Base-by-base conservation (phyloP, 1,284 basidiomycete species). In the Anthracocystis panici-leucophaei region DNA sequence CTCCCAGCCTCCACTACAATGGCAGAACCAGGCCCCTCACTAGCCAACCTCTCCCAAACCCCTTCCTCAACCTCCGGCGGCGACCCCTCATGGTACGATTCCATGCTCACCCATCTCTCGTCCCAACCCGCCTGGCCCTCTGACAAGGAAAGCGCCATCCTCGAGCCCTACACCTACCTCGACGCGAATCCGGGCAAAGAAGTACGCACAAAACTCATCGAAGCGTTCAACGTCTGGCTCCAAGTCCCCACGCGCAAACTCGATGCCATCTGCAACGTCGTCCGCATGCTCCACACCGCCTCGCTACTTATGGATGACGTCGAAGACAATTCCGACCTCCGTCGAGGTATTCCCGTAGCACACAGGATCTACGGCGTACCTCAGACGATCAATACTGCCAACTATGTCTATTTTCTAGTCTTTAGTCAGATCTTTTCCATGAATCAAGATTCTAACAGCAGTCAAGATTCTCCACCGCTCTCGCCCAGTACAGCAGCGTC, bases 231-330 rank as follows among this genome's bases (percentile, higher is more conserved):
- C 79, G 64, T 87, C 1, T 99, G 97, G 97, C 89, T 99, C 16
- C 85, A 91, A 1, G 94, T 99, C 1, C 92, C 93, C 0, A 82
- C 87, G 29, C 88, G 89, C 25, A 91, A 92, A 82, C 89, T 97
- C 11, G 86, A 86, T 25, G 87, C 92, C 45, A 94, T 99, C 71
- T 89, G 91, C 4, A 88, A 88, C 64, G 90, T 99, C 44, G 92
- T 99, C 27, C 91, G 91, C 74, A 97, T 96, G 93, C 88, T 99
- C 38, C 97, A 99, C 80, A 94, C 91, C 54, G 94, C 95, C 2
- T 96, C 93, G 82, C 87, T 99, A 41, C 89, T 99, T 76, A 91
- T 99, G 81, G 97, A 99, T 85, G 97, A 99, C 84, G 96, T 99
- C 41, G 94, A 99, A 86, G 97, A 99, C 82, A 92, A 93, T 75